Evolutionary conservation across 768 basidiomycete species (phyloP).

Genomic region (Rhizopogon rudus): DNA sequence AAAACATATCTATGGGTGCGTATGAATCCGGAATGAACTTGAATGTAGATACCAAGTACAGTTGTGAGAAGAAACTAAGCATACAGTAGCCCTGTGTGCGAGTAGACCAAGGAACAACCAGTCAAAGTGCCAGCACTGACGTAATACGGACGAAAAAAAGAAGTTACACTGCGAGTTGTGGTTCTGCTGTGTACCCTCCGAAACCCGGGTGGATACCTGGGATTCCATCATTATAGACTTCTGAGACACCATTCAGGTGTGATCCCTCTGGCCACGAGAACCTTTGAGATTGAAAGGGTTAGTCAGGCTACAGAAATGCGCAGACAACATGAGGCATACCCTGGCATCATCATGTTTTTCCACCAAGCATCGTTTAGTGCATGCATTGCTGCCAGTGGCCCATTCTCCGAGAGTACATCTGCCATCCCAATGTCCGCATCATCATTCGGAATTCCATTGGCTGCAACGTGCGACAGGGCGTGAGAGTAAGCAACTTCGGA

Average conservation of each 20-base stretch:
- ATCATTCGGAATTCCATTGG: not conserved
- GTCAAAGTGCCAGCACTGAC: not conserved
- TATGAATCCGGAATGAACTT: too few relatives aligned
- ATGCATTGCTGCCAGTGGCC: conserved; percentile 68
- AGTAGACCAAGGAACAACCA: not conserved
- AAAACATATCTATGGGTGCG: too few relatives aligned
- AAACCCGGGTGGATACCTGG: conserved; percentile 15
- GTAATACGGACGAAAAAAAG: not conserved
- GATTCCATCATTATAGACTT: conserved; percentile 11
- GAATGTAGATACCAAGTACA: too few relatives aligned
- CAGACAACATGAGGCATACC: conserved; percentile 33
- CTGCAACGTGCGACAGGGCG: conserved; percentile 35
- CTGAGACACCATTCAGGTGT: conserved; percentile 15
- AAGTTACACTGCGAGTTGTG: conserved; percentile 21
- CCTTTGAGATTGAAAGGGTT: conserved; percentile 6
- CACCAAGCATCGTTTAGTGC: conserved; percentile 71
- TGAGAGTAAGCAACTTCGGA: conserved; percentile 41
- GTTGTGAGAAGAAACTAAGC: too few relatives aligned
- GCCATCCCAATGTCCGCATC: conserved; percentile 19
- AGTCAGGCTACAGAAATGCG: not conserved
- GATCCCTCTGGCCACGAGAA: conserved; percentile 29
- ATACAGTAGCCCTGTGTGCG: too few relatives aligned
- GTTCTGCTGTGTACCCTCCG: conserved; percentile 14
- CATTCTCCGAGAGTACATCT: conserved; percentile 33
- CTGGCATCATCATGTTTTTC: conserved; percentile 84